phyloP scores from a whole-genome alignment of 768 basidiomycete genomes.

The Pleurotus sapidus region DNA sequence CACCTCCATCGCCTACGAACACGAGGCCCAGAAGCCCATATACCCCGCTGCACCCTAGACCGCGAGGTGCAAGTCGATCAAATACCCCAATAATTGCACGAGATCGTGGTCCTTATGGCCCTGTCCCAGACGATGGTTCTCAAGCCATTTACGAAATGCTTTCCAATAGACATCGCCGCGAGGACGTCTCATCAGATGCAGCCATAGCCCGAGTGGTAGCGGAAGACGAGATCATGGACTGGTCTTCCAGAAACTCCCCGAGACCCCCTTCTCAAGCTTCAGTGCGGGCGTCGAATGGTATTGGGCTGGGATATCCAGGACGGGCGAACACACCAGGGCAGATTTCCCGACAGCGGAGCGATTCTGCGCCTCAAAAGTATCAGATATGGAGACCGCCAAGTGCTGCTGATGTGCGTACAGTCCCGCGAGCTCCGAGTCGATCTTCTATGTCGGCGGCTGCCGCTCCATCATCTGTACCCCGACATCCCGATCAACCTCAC shows the following conservation, averaged over 20 bases:
- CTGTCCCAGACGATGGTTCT: constrained; percentile 4
- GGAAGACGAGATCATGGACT: constrained; percentile 7
- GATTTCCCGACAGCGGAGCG: constrained; percentile 5
- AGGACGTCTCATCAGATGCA: constrained; percentile 1
- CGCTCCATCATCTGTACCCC: not conserved
- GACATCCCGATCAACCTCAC: constrained; percentile 2
- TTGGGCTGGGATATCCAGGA: constrained; percentile 2
- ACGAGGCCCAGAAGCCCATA: constrained; percentile 10
- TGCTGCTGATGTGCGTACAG: constrained; percentile 2
- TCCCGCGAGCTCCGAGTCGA: constrained; percentile 4
- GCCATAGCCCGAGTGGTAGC: constrained; percentile 5
- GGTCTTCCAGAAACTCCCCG: constrained; percentile 3
- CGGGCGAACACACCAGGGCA: constrained; percentile 2
- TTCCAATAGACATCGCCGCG: not conserved
- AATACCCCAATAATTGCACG: constrained; percentile 6
- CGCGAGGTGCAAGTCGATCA: constrained; percentile 7
- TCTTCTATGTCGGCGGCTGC: not conserved
- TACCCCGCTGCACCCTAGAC: constrained; percentile 7
- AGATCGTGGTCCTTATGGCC: constrained; percentile 8
- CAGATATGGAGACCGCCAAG: constrained; percentile 7
- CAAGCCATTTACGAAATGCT: constrained; percentile 9
- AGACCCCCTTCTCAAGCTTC: constrained; percentile 7
- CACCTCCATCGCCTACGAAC: constrained; percentile 3
- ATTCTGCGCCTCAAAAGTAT: constrained; percentile 7
- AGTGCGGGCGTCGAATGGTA: not conserved